phyloP scores from a whole-genome alignment of 164 flowering plant genomes.

The Kalanchoe fedtschenkoi region DNA sequence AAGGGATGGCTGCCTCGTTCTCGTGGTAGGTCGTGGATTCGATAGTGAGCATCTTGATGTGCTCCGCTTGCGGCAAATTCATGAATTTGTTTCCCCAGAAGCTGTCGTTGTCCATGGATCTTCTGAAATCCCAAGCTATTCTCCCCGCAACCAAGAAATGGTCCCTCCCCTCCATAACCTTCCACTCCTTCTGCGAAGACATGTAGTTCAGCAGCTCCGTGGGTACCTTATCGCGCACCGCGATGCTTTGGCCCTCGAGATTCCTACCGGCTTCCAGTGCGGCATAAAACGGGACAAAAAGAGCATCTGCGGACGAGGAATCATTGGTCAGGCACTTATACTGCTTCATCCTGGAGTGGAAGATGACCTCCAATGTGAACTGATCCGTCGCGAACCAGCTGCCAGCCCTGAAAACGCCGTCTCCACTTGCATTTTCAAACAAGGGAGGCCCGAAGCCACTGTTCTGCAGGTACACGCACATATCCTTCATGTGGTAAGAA shows the following conservation, averaged over 20 bases:
- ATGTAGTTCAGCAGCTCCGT: conserved; percentile 50
- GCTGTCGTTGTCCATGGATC: conserved; percentile 1
- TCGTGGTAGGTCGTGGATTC: conserved; percentile 68
- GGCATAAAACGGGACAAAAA: conserved; percentile 75
- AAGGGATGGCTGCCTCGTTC: conserved; percentile 68
- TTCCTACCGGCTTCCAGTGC: conserved; percentile 67
- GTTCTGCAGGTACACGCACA: conserved; percentile 47
- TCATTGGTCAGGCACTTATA: conserved; percentile 66
- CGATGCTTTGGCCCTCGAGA: conserved; percentile 41
- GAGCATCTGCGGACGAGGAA: too few relatives aligned
- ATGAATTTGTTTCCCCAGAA: conserved; percentile 60
- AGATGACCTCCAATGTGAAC: conserved; percentile 59
- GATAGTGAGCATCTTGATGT: conserved; percentile 57
- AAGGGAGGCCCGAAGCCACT: conserved; percentile 63
- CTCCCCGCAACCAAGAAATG: conserved; percentile 70
- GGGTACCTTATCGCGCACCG: conserved; percentile 40
- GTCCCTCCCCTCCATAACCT: conserved; percentile 54
- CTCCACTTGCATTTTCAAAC: too few relatives aligned
- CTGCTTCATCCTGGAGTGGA: conserved; percentile 45
- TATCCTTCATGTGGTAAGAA: conserved; percentile 46
- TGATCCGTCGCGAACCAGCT: conserved; percentile 65
- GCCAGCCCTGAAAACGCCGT: conserved; percentile 45
- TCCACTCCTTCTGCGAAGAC: conserved; percentile 29
- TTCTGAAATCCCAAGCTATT: conserved; percentile 74
- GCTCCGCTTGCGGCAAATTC: conserved; percentile 44